Percentiles rank a stretch among this genome's conserved stretches.
phyloP scores from a whole-genome alignment of 345 rosid species.

The Theobroma cacao region DNA sequence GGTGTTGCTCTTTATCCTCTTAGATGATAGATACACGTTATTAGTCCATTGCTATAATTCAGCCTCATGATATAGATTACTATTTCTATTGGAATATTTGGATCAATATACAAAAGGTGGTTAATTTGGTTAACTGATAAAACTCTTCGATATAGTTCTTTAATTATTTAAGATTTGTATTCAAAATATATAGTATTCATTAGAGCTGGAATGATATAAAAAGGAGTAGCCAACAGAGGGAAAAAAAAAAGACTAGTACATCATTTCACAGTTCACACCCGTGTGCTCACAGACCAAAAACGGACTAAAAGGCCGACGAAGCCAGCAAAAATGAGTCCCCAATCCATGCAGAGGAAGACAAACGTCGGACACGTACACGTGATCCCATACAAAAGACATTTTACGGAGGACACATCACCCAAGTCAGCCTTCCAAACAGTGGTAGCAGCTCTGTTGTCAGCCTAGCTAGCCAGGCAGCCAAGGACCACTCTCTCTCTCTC shows the following conservation, averaged over 20 bases:
- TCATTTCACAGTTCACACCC: not conserved
- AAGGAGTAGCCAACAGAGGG: too few relatives aligned
- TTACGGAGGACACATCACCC: not conserved
- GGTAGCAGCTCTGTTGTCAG: not conserved
- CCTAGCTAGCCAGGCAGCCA: not conserved
- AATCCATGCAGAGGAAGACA: not conserved
- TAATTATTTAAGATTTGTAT: not conserved
- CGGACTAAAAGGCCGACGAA: not conserved
- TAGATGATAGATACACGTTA: too few relatives aligned
- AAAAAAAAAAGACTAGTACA: too few relatives aligned
- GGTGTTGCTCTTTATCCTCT: too few relatives aligned
- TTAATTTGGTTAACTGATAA: not conserved
- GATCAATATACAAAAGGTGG: too few relatives aligned
- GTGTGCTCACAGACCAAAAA: not conserved
- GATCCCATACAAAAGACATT: not conserved
- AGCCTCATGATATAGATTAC: too few relatives aligned
- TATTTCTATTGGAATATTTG: too few relatives aligned
- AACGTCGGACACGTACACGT: constrained; percentile 4
- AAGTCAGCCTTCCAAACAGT: constrained; percentile 11
- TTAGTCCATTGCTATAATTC: too few relatives aligned
- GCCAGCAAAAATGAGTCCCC: not conserved
- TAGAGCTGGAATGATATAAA: too few relatives aligned
- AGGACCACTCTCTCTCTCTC: constrained; percentile 19
- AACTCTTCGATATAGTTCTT: not conserved
- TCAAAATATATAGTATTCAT: not conserved